Conservation (phyloP, 2,329 filamentous ascomycete genomes). For the Pestalotiopsis sp. region DNA sequence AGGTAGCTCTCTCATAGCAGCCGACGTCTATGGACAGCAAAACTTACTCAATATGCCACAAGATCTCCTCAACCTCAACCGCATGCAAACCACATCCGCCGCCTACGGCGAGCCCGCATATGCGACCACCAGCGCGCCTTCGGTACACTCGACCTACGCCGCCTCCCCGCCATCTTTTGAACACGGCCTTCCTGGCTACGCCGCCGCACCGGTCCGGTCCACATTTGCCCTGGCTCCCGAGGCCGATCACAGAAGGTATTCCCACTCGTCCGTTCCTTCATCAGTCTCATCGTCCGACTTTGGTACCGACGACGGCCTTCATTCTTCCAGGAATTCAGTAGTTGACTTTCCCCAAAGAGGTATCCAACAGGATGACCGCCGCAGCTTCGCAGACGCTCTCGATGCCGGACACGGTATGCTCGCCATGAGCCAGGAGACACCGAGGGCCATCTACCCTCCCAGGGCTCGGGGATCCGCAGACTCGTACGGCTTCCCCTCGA, state of each 20-base stretch:
- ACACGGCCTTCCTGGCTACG: constrained; percentile 67
- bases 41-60: constrained; percentile 72
- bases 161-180: constrained; percentile 74
- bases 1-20: constrained; percentile 65
- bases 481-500: constrained; percentile 87
- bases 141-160: constrained; percentile 67
- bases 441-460: constrained; percentile 83
- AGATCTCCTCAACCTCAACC: constrained; percentile 74
- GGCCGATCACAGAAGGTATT: constrained; percentile 69
- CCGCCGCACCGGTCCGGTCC: constrained; percentile 64
- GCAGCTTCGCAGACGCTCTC: constrained; percentile 84
- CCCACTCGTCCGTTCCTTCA: constrained; percentile 75
- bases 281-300: constrained; percentile 52
- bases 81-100: constrained; percentile 63
- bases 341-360: constrained; percentile 67
- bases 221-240: constrained; percentile 60
- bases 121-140: constrained; percentile 66
- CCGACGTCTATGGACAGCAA: constrained; percentile 60
- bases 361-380: constrained; percentile 56
- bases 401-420: constrained; percentile 95
- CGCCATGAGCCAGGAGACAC: constrained; percentile 93
- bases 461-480: constrained; percentile 75
- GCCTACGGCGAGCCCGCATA: constrained; percentile 73
- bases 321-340: constrained; percentile 61
- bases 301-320: constrained; percentile 36